phyloP scores from a whole-genome alignment of 208 protist genomes.

The Leishmania braziliensis region DNA sequence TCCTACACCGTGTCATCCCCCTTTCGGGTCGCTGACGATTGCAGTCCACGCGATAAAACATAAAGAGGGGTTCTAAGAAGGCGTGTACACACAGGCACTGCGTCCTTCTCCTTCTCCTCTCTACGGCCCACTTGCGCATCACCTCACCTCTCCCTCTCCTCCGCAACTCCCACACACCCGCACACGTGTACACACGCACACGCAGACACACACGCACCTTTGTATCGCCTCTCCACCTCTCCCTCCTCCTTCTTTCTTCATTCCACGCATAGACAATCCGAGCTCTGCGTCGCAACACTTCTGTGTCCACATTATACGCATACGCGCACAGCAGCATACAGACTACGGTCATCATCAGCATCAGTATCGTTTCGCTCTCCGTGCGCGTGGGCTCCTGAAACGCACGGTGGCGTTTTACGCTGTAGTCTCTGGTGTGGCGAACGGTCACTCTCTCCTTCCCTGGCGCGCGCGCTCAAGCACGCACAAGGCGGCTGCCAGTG shows the following conservation, averaged over 20 bases:
- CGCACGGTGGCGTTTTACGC: background rate
- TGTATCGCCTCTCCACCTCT: background rate
- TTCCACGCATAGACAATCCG: background rate
- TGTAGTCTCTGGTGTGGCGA: background rate
- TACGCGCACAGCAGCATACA: background rate
- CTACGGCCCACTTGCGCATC: no score
- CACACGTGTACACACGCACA: background rate
- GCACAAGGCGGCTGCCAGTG: background rate
- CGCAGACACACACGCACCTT: background rate
- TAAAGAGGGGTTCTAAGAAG: background rate
- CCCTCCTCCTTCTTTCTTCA: background rate
- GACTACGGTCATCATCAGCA: background rate
- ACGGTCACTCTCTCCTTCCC: background rate
- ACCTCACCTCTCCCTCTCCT: no score
- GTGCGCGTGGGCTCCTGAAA: background rate
- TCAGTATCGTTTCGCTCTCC: background rate
- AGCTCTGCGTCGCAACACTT: background rate
- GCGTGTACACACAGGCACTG: background rate
- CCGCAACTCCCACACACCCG: background rate
- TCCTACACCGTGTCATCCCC: background rate
- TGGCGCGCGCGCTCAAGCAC: background rate
- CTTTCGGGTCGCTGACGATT: background rate
- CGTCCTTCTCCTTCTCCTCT: no score
- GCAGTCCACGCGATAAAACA: background rate
- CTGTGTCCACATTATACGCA: background rate